Base-by-base conservation (phyloP, 495 filamentous ascomycete genomes). In the Jackrogersella multiformis region DNA sequence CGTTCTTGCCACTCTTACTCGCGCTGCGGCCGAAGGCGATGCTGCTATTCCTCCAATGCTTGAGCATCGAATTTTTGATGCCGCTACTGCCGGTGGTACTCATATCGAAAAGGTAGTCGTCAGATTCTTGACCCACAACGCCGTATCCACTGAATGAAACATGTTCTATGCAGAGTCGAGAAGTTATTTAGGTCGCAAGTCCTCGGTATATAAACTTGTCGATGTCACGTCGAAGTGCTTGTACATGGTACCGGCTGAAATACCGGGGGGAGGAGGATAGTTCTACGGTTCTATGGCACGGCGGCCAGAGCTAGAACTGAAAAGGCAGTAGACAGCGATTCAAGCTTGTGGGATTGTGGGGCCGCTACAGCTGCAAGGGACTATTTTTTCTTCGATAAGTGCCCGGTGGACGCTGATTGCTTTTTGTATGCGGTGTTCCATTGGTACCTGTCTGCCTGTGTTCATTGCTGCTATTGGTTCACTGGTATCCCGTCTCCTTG, bases 311-410 rank as follows among this genome's bases (percentile, higher is more conserved):
- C 45, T 49, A 60, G 63, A 41, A 41, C 63, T 4, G 53, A 48
- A 35, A 48, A 28, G 56, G 63, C 21, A 66, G 51, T 48, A 51
- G 21, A 18, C 26, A 48, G 56, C 49, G 56, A n/a, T n/a, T n/a
- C n/a, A n/a, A n/a, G n/a, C n/a, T n/a, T n/a, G n/a, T n/a, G n/a
- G n/a, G 56, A 30, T 49, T 38, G 63, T 41, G 56, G 63, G 41
- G 49, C 48, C 55, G 55, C 55, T 59, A 66, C 56, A 24, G 56
- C 59, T 66, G 63, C 56, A 61, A 66, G 63, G 63, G 63, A 66
- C 63, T 66, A 66, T 38, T 66, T 66, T 66, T 63, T 18, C 4
- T 36, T 53, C 28, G 20, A 51, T n/a, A 38, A 3, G 35, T 44
- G n/a, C n/a, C n/a, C n/a, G n/a, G n/a, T n/a, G n/a, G n/a, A n/a